Base-by-base conservation (phyloP, 2,329 filamentous ascomycete genomes). In the Arthrobotrys iridis region DNA sequence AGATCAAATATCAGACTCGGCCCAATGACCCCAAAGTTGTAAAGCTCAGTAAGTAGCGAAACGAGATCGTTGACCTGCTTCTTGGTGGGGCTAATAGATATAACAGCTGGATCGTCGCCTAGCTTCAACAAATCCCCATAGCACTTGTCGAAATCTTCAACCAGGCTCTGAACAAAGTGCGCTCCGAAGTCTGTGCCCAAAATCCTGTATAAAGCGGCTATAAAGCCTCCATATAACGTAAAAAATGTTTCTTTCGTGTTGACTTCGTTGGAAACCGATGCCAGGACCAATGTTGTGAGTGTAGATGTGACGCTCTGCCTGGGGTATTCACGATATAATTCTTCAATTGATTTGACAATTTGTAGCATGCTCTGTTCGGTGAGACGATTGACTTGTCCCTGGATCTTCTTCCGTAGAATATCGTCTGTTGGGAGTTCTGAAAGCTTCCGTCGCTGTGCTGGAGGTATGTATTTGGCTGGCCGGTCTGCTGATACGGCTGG, bases 111-210 rank as follows among this genome's bases (percentile, higher is more conserved):
- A 35, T 75, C 57, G 4, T 50, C 48, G 18, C 40, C 41, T 13
- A 45, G 10, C 37, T 68, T 60, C 20, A 67, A 11, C 0, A 63
- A 46, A 4, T 64, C 63, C 11, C 41, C 28, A 33, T 75, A 75
- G 22, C 3, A 63, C 28, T 86, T 84, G 76, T 91, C 89, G 80
- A 98, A 93, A 6, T 89, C 87, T 50, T 90, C 87, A 13, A 96
- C 91, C 4, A 94, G 84, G 35, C 88, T 88, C 77, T 96, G 92
- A 6, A 97, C 84, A 22, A 97, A 85, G 79, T 96, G 90, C 0
- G 93, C 94, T 2, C 93, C 94, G 82, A 98, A 93, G 79, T 96
- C 94, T 11, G 90, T 90, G 4, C 95, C 95, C 46, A 95, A 86
- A 4, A 95, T 86, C 80, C 92, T 96, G 83, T 97, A 97, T 0